These are phyloP conservation scores for Tetrapisispora pingtungensis DNA, from an alignment of 805 yeast genomes.

Conservation along the genomic window DNA sequence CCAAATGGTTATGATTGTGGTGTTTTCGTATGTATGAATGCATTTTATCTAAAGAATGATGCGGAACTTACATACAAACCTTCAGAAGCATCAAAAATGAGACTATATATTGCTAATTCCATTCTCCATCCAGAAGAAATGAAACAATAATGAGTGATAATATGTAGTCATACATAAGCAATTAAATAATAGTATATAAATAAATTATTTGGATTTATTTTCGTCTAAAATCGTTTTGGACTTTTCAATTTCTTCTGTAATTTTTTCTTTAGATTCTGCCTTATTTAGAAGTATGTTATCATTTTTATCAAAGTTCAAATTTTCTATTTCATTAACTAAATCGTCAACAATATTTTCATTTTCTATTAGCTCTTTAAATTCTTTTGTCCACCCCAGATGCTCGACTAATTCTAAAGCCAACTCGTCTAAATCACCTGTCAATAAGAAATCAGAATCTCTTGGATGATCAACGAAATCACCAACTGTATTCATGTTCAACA, in stretches of 20 bases:
- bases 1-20: conserved; percentile 92
- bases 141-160: not conserved
- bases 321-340: conserved; percentile 9
- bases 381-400: conserved; percentile 55
- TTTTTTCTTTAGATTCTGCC: not conserved
- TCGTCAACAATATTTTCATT: conserved; percentile 4
- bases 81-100: conserved; percentile 54
- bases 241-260: not conserved
- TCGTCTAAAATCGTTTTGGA: not conserved
- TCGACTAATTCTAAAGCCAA: conserved; percentile 45
- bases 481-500: conserved; percentile 66
- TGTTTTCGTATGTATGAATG: conserved; percentile 77
- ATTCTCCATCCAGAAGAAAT: conserved; percentile 8
- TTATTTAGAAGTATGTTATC: not conserved
- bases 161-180: not conserved
- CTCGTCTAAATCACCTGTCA: conserved; percentile 57
- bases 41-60: conserved; percentile 47
- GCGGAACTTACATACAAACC: conserved; percentile 47
- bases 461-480: conserved; percentile 54
- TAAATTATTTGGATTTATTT: not conserved
- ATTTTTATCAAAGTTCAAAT: conserved; percentile 5
- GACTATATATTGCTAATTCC: conserved; percentile 37
- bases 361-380: conserved; percentile 35
- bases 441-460: conserved; percentile 51
- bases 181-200: not conserved